phyloP scores from a whole-genome alignment of 192 early-diverging fungal genomes.

The Podila epicladia region DNA sequence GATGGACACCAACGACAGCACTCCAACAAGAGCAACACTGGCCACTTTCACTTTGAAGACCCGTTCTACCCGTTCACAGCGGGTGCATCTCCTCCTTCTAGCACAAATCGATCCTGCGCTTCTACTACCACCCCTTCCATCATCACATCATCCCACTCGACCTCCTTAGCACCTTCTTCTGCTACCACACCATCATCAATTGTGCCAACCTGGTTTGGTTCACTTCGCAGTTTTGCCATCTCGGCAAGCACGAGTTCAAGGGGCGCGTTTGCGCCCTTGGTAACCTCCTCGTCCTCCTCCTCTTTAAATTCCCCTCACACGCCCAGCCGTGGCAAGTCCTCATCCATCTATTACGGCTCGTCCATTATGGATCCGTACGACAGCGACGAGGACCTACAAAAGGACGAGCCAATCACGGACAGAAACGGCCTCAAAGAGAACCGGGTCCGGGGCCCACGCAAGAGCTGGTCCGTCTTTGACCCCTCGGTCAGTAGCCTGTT shows the following conservation, averaged over 20 bases:
- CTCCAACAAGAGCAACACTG: background rate
- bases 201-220: conserved; percentile 44
- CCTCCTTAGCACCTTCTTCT: background rate
- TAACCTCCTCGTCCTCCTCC: conserved; percentile 9
- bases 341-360: conserved; percentile 31
- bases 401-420: conserved; percentile 35
- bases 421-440: conserved; percentile 45
- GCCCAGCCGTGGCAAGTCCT: conserved; percentile 23
- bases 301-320: conserved; percentile 10
- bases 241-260: conserved; percentile 29
- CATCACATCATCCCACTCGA: background rate
- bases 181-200: background rate
- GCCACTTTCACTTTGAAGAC: background rate
- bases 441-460: conserved; percentile 23
- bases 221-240: conserved; percentile 36
- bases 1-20: background rate
- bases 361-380: conserved; percentile 7
- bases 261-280: conserved; percentile 30
- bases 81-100: no score
- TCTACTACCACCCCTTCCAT: background rate
- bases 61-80: conserved; percentile 1
- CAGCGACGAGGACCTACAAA: conserved; percentile 2
- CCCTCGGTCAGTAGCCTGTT: conserved; percentile 28
- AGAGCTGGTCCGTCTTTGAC: conserved; percentile 32
- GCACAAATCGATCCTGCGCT: no score